phyloP scores from a whole-genome alignment of 2,329 filamentous ascomycete genomes.

The Epichloe scottii region DNA sequence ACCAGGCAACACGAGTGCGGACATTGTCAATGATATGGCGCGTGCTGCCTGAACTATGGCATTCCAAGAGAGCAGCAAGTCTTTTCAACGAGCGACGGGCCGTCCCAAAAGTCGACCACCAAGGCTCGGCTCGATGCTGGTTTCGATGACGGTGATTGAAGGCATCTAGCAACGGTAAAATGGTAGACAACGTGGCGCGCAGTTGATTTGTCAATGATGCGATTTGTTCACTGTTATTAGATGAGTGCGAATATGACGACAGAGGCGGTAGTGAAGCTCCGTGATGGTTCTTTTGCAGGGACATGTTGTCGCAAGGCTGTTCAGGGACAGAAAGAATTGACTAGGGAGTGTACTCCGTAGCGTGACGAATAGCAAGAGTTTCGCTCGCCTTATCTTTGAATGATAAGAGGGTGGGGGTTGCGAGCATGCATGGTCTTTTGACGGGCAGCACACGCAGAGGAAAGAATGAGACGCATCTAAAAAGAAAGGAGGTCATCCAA shows the following conservation, averaged over 20 bases:
- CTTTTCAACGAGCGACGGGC: slow-evolving; percentile 54
- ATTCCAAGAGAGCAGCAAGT: slow-evolving; percentile 26
- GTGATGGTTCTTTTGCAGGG: not conserved
- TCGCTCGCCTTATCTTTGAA: no score
- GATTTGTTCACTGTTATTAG: not conserved
- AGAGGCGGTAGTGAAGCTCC: not conserved
- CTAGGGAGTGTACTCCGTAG: not conserved
- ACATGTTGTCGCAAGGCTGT: not conserved
- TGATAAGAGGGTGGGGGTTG: no score
- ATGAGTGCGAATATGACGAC: not conserved
- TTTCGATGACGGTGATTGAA: slow-evolving; percentile 80
- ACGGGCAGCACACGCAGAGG: no score
- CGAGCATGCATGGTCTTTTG: no score
- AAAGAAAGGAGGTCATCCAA: no score
- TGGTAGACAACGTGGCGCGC: slow-evolving; percentile 22
- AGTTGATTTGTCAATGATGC: slow-evolving; percentile 7
- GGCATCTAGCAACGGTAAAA: slow-evolving; percentile 50
- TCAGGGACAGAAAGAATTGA: not conserved
- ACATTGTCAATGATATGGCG: slow-evolving; percentile 6
- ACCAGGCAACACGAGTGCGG: slow-evolving; percentile 15
- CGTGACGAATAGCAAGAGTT: not conserved
- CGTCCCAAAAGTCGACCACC: slow-evolving; percentile 64
- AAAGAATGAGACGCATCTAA: no score
- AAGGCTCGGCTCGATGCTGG: slow-evolving; percentile 69
- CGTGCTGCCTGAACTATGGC: not conserved